These are phyloP conservation scores for Phytophthora litchii DNA, from an alignment of 352 stramenopile species.

Conservation along the genomic window DNA sequence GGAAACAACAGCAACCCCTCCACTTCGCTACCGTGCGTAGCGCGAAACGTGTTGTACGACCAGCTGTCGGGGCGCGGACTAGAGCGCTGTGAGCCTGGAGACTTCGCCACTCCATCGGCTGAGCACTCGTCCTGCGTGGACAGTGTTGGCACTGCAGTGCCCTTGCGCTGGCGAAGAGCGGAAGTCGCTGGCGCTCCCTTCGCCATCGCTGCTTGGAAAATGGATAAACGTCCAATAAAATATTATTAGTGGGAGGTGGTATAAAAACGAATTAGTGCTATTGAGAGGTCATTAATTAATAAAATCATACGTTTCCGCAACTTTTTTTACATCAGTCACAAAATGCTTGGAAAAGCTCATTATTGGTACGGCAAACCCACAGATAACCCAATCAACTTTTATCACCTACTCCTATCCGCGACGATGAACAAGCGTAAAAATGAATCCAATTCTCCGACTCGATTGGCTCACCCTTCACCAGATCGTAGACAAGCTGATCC, in stretches of 20 bases:
- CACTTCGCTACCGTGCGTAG: slow-evolving; percentile 54
- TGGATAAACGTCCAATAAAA: background rate
- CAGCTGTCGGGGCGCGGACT: slow-evolving; percentile 35
- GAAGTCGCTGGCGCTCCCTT: slow-evolving; percentile 3
- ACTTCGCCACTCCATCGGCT: background rate
- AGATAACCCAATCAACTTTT: too few relatives aligned
- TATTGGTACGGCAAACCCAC: too few relatives aligned
- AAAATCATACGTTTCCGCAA: too few relatives aligned
- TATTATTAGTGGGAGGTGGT: too few relatives aligned
- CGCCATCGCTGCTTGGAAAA: slow-evolving; percentile 6
- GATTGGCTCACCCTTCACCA: slow-evolving; percentile 4
- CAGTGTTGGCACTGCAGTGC: slow-evolving; percentile 7
- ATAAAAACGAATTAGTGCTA: too few relatives aligned
- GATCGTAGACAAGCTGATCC: slow-evolving; percentile 9
- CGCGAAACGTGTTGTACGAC: slow-evolving; percentile 70
- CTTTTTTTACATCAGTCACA: too few relatives aligned
- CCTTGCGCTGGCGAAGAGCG: slow-evolving; percentile 30
- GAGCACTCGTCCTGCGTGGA: slow-evolving; percentile 6
- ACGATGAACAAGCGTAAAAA: slow-evolving; percentile 6
- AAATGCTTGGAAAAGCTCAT: too few relatives aligned
- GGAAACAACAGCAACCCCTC: slow-evolving; percentile 78
- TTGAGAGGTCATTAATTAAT: too few relatives aligned
- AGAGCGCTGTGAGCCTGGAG: slow-evolving; percentile 2
- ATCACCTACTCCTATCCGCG: too few relatives aligned
- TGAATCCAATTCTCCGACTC: slow-evolving; percentile 3